These are phyloP conservation scores for Lactarius hatsudake DNA, from an alignment of 768 basidiomycete species.

Conservation along the genomic window DNA sequence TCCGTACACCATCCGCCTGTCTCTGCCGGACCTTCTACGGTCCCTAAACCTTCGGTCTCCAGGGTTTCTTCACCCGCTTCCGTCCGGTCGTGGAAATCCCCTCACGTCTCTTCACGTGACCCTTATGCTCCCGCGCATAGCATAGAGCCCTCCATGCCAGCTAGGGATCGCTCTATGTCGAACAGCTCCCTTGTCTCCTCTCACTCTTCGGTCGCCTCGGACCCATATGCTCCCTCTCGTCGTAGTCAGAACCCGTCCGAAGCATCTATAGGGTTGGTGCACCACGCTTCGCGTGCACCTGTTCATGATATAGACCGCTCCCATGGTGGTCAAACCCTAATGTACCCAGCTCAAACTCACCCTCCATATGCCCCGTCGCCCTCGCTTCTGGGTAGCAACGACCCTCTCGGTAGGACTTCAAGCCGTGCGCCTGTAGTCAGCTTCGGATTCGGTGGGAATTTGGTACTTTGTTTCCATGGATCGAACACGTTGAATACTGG, in stretches of 20 bases:
- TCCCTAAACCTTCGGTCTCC: slow-evolving; percentile 13
- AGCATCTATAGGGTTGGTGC: slow-evolving; percentile 3
- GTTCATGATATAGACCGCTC: slow-evolving; percentile 19
- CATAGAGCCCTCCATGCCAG: neutral
- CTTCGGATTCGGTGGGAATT: slow-evolving; percentile 92
- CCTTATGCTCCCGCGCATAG: slow-evolving; percentile 27
- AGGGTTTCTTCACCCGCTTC: slow-evolving; percentile 29
- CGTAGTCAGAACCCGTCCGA: slow-evolving; percentile 26
- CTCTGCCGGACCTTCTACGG: slow-evolving; percentile 29
- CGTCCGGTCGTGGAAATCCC: slow-evolving; percentile 22
- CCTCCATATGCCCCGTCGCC: slow-evolving; percentile 80
- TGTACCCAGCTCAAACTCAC: slow-evolving; percentile 39
- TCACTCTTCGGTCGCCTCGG: slow-evolving; percentile 31
- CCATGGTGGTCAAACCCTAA: slow-evolving; percentile 28
- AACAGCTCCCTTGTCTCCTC: slow-evolving; percentile 44
- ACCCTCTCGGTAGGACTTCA: slow-evolving; percentile 72
- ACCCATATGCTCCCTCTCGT: slow-evolving; percentile 40
- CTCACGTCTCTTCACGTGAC: slow-evolving; percentile 23
- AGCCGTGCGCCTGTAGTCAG: slow-evolving; percentile 75
- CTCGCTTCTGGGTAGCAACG: slow-evolving; percentile 76
- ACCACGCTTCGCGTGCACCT: slow-evolving; percentile 13
- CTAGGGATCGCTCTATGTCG: slow-evolving; percentile 41
- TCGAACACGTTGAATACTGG: slow-evolving; percentile 63
- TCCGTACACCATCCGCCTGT: slow-evolving; percentile 29
- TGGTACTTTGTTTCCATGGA: slow-evolving; percentile 86